A percentile compares a stretch with the other conserved stretches of the same genome.
Evolutionary conservation across 805 yeast species (phyloP).

Genomic region (Yamadazyma tumulicola): DNA sequence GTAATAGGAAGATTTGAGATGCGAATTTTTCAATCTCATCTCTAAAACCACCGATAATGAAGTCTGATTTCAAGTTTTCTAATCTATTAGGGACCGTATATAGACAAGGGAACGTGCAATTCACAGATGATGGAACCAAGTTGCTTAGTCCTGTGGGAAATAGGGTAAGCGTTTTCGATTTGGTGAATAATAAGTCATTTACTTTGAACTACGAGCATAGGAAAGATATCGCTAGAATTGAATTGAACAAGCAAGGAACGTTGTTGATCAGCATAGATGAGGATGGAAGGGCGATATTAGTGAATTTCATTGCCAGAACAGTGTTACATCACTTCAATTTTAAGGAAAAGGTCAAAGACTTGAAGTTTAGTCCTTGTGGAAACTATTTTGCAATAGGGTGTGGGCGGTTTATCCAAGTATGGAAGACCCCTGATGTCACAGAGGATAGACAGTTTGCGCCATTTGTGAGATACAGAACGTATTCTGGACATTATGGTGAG

Average conservation of each 20-base stretch:
- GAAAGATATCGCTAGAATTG: conserved; percentile 72
- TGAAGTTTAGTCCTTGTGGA: conserved; percentile 89
- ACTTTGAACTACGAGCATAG: conserved; percentile 93
- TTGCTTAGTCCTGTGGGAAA: conserved; percentile 93
- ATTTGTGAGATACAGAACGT: conserved; percentile 82
- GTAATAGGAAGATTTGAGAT: conserved; percentile 4
- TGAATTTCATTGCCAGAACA: conserved; percentile 75
- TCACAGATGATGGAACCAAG: conserved; percentile 80
- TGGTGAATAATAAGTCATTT: conserved; percentile 77
- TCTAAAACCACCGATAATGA: conserved; percentile 47
- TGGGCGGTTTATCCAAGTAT: conserved; percentile 80
- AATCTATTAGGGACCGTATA: conserved; percentile 93
- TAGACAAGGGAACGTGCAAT: conserved; percentile 84
- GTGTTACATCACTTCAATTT: conserved; percentile 94
- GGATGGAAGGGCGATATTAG: conserved; percentile 91
- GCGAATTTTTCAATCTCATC: conserved; percentile 7
- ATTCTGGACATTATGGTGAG: conserved; percentile 90
- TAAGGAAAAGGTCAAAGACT: conserved; percentile 68
- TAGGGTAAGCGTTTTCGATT: conserved; percentile 83
- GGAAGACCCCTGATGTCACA: conserved; percentile 81
- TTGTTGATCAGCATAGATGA: conserved; percentile 78
- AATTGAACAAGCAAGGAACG: conserved; percentile 79
- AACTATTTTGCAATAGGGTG: conserved; percentile 79
- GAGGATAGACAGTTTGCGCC: conserved; percentile 96
- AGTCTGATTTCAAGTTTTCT: conserved; percentile 83